These are phyloP conservation scores for Neophaeococcomyces aloes DNA, from an alignment of 2,329 filamentous ascomycete species.

Conservation along the genomic window DNA sequence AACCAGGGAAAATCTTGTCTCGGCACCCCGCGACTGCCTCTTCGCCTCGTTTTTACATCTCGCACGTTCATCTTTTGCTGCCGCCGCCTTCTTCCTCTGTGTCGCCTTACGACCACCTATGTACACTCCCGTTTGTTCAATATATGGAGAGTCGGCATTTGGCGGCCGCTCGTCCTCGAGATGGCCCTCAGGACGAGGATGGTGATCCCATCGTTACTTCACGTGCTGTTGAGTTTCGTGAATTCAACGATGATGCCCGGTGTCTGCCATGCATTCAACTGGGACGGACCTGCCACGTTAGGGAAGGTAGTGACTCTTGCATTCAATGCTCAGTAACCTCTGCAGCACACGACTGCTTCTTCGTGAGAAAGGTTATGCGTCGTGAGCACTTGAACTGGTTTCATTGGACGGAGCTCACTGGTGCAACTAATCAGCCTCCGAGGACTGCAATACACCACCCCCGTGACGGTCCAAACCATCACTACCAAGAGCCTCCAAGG, in stretches of 20 bases:
- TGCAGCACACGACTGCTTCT: constrained; percentile 4
- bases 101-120: not conserved
- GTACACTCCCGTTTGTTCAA: not conserved
- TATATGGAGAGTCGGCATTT: constrained; percentile 6
- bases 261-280: constrained; percentile 6
- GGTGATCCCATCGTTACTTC: constrained; percentile 6
- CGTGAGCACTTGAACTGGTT: constrained; percentile 5
- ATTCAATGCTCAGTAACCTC: constrained; percentile 2
- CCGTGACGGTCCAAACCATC: not conserved
- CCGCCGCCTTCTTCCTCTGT: not conserved
- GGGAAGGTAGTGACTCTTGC: constrained; percentile 5
- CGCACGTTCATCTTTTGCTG: not conserved
- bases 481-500: constrained; percentile 6
- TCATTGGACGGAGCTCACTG: constrained; percentile 5
- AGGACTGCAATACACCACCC: constrained; percentile 1
- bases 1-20: too few relatives aligned
- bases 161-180: constrained; percentile 5
- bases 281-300: constrained; percentile 5
- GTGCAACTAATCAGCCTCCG: constrained; percentile 2
- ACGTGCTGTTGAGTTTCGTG: constrained; percentile 5
- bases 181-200: constrained; percentile 6
- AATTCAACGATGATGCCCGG: constrained; percentile 7
- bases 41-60: not conserved
- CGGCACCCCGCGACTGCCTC: too few relatives aligned
- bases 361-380: constrained; percentile 6